Evolutionary conservation across 805 yeast species (phyloP), one percentile per base, ranked within the genome.

Genomic region (Spathaspora gorwiae): DNA sequence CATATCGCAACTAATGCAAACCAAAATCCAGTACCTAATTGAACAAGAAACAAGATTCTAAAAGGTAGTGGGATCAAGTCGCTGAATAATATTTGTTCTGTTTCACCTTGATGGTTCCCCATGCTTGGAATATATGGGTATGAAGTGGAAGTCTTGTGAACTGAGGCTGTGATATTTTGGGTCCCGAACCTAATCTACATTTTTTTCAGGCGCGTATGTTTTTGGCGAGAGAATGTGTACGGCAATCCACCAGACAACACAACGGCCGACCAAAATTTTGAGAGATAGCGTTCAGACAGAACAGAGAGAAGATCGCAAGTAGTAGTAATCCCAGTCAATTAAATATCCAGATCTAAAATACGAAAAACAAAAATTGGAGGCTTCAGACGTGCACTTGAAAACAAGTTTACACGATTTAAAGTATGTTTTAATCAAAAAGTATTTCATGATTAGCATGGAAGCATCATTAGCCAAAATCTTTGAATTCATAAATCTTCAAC

Each of bases 361-460:
- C n/a, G n/a, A n/a, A n/a, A n/a, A n/a, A n/a, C n/a, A n/a, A n/a
- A n/a, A n/a, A n/a, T n/a, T n/a, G n/a, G n/a, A 39, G 48, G 50
- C 53, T 50, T 50, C 53, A 50, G 53, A 50, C 53, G 52, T 47
- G 49, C 24, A 38, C 32, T 35, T 35, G 34, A 37, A 41, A 37
- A 19, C 34, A 40, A 42, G 32, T 37, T 39, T 45, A 48, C 57
- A 60, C 65, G 69, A 59, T 61, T 61, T 57, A 42, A 29, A 48
- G 49, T 57, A 62, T 47, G 56, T 54, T 70, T 59, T 68, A 72
- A 72, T 72, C 77, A 72, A 39, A 50, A 51, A 54, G 62, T 59
- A 47, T 13, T 50, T 79, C 83, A 79, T 76, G 83, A 78, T 79
- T 79, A 79, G 84, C 84, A 79, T 79, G 72, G 70, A 62, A 66